Evolutionary conservation across 1,284 basidiomycete genomes (phyloP), one percentile per base, ranked within the genome.

Genomic region (Schizopora paradoxa): DNA sequence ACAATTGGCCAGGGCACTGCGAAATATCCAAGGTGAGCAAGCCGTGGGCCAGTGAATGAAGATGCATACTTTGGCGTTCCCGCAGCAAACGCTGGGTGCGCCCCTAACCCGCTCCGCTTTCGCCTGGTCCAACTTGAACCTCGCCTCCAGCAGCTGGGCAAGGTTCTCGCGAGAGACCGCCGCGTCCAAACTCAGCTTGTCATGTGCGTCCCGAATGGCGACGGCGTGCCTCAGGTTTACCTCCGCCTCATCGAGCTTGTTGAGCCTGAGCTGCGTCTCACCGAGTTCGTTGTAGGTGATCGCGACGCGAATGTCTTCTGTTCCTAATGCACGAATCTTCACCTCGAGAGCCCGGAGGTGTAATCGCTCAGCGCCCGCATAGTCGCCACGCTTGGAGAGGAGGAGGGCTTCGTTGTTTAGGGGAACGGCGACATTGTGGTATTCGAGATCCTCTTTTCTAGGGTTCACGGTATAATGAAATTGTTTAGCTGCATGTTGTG

Each of bases 151-250:
- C 2, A 66, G 50, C 34, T 54, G 56, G 3, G 55, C 66, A 14
- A 66, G 53, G 48, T 64, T 66, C 45, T 68, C 65, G 14, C 63
- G 54, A 25, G 65, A 60, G 11, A 58, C 58, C 2, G 66, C 64
- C 6, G 60, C 57, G 48, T 67, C 66, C 16, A 61, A 51, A 5
- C 43, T 42, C 16, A 54, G 49, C 5, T 51, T 54, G 2, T 16
- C 35, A 3, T 25, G 22, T 13, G 23, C 41, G 16, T 51, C 56
- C 44, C 64, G 60, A 14, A 66, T 55, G 5, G 51, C 35, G 16
- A 66, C 41, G 3, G 66, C 64, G 35, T 54, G 56, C 4, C 54
- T 50, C 19, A 66, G 51, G 45, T 61, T 59, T 6, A 55, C 51
- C 47, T 66, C 63, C 3, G 66, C 62, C 25, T 66, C 59, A 33